These are phyloP conservation scores for Cryptosporidium sp. DNA, from an alignment of 169 alveolate species.

Conservation along the genomic window DNA sequence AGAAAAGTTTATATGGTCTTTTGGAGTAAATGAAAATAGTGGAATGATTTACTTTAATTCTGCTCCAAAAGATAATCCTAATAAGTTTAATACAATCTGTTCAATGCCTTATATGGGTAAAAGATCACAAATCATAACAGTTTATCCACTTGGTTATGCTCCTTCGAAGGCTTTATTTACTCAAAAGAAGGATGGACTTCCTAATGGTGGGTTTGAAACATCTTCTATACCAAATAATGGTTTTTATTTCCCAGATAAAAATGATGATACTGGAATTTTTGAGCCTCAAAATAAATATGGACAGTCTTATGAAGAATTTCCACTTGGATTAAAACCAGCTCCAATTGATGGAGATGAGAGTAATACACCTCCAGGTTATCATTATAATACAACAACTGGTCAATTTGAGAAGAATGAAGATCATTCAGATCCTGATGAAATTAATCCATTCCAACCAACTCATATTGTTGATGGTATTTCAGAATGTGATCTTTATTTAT, in stretches of 20 bases:
- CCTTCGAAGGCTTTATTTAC: conserved; percentile 26
- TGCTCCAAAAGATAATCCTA: conserved; percentile 1
- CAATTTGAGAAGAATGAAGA: conserved; percentile 34
- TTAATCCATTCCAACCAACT: conserved; percentile 34
- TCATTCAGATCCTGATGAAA: background rate
- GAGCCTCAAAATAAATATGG: conserved; percentile 48
- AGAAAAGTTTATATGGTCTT: conserved; percentile 38
- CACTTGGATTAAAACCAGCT: conserved; percentile 63
- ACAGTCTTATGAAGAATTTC: background rate
- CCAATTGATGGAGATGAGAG: conserved; percentile 14
- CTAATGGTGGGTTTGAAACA: conserved; percentile 21
- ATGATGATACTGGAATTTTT: background rate
- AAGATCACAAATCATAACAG: background rate
- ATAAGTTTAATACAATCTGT: background rate
- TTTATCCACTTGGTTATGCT: conserved; percentile 49
- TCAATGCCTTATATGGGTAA: conserved; percentile 2
- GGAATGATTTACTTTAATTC: conserved; percentile 12
- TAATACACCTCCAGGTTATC: conserved; percentile 26
- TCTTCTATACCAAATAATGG: conserved; percentile 8
- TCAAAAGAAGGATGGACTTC: conserved; percentile 22
- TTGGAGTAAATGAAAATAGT: conserved; percentile 11
- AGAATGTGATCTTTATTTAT: conserved; percentile 18
- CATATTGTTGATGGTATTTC: conserved; percentile 31
- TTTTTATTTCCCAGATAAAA: conserved; percentile 27
- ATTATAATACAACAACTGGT: conserved; percentile 38